A percentile compares a stretch with the other conserved stretches of the same genome.
phyloP scores from a whole-genome alignment of 148 eudicot genomes.

The Suaeda aralocaspica region DNA sequence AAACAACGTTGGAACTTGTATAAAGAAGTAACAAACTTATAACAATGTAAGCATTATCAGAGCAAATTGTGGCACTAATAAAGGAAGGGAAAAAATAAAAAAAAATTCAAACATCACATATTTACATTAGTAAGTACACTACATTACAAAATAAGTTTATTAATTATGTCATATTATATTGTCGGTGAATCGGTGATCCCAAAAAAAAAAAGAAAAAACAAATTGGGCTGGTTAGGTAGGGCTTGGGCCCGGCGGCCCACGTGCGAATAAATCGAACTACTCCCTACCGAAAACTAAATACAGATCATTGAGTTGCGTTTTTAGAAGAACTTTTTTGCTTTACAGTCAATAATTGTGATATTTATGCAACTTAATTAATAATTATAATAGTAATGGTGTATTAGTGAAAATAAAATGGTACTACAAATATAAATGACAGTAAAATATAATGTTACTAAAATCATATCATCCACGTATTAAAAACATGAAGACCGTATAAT shows the following conservation, averaged over 20 bases:
- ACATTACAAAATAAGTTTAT: no score
- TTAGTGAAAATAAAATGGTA: no score
- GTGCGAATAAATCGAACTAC: neutral
- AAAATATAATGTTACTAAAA: neutral
- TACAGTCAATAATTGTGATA: neutral
- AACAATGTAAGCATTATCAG: no score
- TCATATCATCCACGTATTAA: neutral
- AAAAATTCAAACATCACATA: no score
- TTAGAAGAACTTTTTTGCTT: neutral
- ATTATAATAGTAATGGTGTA: no score
- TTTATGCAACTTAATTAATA: neutral
- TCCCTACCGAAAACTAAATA: neutral
- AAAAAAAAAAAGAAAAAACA: neutral
- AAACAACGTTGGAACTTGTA: no score
- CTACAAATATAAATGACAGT: no score
- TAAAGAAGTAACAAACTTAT: no score
- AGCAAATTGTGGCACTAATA: no score
- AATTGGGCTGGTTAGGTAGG: slow-evolving; percentile 3
- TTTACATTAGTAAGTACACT: no score
- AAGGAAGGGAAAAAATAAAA: no score
- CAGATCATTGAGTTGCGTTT: neutral
- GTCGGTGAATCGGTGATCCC: slow-evolving; percentile 27
- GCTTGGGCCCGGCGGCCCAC: slow-evolving; percentile 14
- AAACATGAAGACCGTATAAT: neutral
- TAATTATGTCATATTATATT: no score